Evolutionary conservation across 345 rosid genomes (phyloP).

Genomic region (Nasturtium officinale): DNA sequence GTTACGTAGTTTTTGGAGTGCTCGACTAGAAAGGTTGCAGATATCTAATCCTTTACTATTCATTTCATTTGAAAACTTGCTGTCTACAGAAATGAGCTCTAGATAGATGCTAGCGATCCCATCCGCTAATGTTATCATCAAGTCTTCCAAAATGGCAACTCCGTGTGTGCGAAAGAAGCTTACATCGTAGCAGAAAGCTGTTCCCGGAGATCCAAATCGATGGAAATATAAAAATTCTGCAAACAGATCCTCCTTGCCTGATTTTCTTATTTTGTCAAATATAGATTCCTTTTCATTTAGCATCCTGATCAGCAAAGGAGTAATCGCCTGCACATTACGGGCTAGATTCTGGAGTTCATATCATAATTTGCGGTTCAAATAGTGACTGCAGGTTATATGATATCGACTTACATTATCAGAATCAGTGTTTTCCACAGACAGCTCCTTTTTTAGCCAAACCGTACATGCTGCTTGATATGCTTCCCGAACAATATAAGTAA

Average conservation of each 20-base stretch:
- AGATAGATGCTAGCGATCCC: slow-evolving; percentile 77
- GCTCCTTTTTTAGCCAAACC: slow-evolving; percentile 70
- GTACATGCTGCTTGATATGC: slow-evolving; percentile 59
- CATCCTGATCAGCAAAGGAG: slow-evolving; percentile 63
- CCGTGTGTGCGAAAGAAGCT: slow-evolving; percentile 62
- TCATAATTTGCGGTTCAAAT: slow-evolving; percentile 13
- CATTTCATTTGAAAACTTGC: slow-evolving; percentile 66
- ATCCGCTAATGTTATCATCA: slow-evolving; percentile 83
- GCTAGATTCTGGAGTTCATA: slow-evolving; percentile 20
- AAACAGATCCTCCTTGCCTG: slow-evolving; percentile 85
- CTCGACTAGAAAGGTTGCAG: slow-evolving; percentile 80
- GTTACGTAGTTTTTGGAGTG: slow-evolving; percentile 83
- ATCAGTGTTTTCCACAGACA: slow-evolving; percentile 49
- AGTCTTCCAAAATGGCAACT: slow-evolving; percentile 80
- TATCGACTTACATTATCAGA: slow-evolving; percentile 49
- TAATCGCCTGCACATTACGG: slow-evolving; percentile 51
- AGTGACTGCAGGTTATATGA: slow-evolving; percentile 12
- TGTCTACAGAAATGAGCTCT: slow-evolving; percentile 92
- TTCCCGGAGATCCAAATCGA: slow-evolving; percentile 60
- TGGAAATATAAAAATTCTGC: slow-evolving; percentile 72
- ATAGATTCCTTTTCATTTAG: slow-evolving; percentile 61
- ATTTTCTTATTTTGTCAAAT: slow-evolving; percentile 61
- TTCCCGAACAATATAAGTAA: slow-evolving; percentile 52
- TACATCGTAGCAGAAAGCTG: slow-evolving; percentile 54
- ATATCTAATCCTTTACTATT: slow-evolving; percentile 55